These are phyloP conservation scores for Zizania latifolia DNA, from an alignment of 176 grass and related monocot species.

Conservation along the genomic window DNA sequence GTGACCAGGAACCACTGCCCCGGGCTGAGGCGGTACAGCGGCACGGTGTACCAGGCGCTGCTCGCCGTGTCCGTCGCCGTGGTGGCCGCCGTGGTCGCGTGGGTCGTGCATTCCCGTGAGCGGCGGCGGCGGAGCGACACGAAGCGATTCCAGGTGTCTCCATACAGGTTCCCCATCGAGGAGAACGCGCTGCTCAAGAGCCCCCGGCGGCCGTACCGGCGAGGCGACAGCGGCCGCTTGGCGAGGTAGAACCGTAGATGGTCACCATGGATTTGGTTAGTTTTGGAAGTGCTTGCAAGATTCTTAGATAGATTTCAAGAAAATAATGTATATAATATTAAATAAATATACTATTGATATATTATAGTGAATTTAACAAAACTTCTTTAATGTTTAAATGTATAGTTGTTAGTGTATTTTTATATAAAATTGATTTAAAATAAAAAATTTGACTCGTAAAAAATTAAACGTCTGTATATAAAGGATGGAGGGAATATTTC, in stretches of 20 bases:
- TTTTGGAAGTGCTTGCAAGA: too few relatives aligned
- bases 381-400: too few relatives aligned
- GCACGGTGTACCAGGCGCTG: conserved; percentile 44
- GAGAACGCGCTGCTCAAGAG: conserved; percentile 52
- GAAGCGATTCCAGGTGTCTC: conserved; percentile 22
- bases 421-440: too few relatives aligned
- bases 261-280: not conserved
- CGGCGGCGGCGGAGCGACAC: conserved; percentile 25
- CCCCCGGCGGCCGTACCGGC: conserved; percentile 32
- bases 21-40: conserved; percentile 41
- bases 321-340: too few relatives aligned
- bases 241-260: not conserved
- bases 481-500: too few relatives aligned
- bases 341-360: too few relatives aligned
- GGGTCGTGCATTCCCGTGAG: conserved; percentile 43
- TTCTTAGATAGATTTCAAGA: too few relatives aligned
- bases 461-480: too few relatives aligned
- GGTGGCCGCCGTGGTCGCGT: conserved; percentile 35
- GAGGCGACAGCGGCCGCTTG: conserved; percentile 10
- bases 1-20: conserved; percentile 46
- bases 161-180: conserved; percentile 44
- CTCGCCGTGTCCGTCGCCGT: conserved; percentile 34
- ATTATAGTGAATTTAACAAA: too few relatives aligned
- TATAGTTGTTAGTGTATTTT: too few relatives aligned
- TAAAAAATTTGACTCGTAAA: too few relatives aligned